Evolutionary conservation across 2,329 filamentous ascomycete genomes (phyloP).

Genomic region (Alternaria incomplexa): DNA sequence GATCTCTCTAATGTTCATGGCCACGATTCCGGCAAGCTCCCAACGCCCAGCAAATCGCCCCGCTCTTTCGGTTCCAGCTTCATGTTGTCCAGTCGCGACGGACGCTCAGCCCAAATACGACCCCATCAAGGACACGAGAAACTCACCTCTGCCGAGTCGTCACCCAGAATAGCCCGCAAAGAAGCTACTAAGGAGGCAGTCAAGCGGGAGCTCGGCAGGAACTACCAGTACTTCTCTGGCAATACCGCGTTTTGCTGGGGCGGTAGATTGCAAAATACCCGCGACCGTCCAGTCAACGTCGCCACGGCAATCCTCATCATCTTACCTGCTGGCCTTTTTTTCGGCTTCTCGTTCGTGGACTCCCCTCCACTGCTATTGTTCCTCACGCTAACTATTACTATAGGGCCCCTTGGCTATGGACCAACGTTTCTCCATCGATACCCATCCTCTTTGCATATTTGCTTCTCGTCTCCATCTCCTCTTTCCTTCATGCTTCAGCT

Average conservation of each 20-base stretch:
- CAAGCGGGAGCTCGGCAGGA: constrained; percentile 65
- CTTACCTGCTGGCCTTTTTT: constrained; percentile 81
- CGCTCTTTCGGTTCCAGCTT: constrained; percentile 80
- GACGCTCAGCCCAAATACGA: constrained; percentile 55
- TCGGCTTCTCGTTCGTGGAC: constrained; percentile 71
- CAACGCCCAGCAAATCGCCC: constrained; percentile 71
- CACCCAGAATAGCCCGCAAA: constrained; percentile 64
- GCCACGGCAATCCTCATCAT: constrained; percentile 82
- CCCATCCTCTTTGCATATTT: constrained; percentile 90
- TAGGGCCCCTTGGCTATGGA: constrained; percentile 81
- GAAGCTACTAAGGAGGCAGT: constrained; percentile 51
- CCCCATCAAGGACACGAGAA: constrained; percentile 72
- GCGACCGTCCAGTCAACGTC: constrained; percentile 86
- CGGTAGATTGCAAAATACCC: constrained; percentile 86
- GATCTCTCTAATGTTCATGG: constrained; percentile 68
- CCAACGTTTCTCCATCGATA: constrained; percentile 83
- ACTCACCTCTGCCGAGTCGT: constrained; percentile 79
- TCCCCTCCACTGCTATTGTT: background rate
- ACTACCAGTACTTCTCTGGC: constrained; percentile 91
- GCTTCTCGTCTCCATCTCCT: constrained; percentile 89
- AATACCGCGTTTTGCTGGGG: constrained; percentile 90
- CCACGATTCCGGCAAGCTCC: constrained; percentile 58
- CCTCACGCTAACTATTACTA: constrained; percentile 23
- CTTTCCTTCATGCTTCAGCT: constrained; percentile 89
- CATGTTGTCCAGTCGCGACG: constrained; percentile 66